Evolutionary conservation across 495 filamentous ascomycete species (phyloP).

Genomic region (Podospora australis): DNA sequence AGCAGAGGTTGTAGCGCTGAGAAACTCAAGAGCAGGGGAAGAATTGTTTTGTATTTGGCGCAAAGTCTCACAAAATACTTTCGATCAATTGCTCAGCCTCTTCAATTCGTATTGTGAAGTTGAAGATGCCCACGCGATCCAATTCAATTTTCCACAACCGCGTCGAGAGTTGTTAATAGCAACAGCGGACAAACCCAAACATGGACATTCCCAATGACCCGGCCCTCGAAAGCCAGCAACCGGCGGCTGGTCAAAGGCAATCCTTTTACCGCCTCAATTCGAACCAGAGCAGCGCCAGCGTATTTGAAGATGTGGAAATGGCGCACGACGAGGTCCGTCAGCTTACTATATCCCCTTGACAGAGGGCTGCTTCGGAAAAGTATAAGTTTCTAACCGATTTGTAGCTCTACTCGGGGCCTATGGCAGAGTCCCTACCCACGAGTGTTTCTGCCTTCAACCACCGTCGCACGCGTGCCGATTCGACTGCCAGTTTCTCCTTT

Average conservation of each 20-base stretch:
- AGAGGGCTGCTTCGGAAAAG: background rate
- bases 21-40: too few species aligned
- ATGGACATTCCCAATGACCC: conserved; percentile 27
- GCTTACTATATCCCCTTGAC: background rate
- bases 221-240: conserved; percentile 11
- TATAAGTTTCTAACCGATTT: conserved; percentile 15
- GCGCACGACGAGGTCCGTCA: conserved; percentile 78
- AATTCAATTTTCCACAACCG: background rate
- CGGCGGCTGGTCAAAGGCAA: conserved; percentile 31
- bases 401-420: conserved; percentile 85
- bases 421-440: conserved; percentile 90
- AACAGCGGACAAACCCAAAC: conserved; percentile 5
- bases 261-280: conserved; percentile 56
- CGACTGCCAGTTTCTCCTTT: conserved; percentile 84
- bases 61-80: too few species aligned
- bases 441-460: conserved; percentile 84
- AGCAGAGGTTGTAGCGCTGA: too few species aligned
- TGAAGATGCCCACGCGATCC: background rate
- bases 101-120: too few species aligned
- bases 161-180: background rate
- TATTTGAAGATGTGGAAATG: conserved; percentile 97
- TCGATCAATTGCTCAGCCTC: too few species aligned
- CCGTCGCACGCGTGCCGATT: conserved; percentile 69
- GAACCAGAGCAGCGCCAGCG: conserved; percentile 73
- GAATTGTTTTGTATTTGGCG: too few species aligned